phyloP scores from a whole-genome alignment of 1,284 basidiomycete genomes.

The Pulchroboletus neoregius region DNA sequence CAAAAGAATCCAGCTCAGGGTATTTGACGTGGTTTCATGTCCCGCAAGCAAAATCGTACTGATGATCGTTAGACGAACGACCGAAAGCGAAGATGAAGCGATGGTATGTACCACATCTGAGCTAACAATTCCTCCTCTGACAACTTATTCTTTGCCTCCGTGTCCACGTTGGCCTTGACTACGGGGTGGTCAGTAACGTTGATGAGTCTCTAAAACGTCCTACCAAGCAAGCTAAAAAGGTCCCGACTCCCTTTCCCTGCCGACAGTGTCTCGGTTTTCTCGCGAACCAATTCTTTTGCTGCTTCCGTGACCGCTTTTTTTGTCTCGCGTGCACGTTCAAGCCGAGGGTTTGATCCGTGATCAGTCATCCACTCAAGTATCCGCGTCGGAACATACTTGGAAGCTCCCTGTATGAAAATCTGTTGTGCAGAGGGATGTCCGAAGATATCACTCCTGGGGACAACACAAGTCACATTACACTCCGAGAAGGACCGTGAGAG shows the following conservation, averaged over 20 bases:
- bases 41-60: slow-evolving; percentile 44
- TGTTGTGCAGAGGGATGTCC: slow-evolving; percentile 21
- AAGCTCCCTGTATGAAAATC: slow-evolving; percentile 20
- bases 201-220: background rate
- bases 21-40: slow-evolving; percentile 51
- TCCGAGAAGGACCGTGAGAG: slow-evolving; percentile 16
- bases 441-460: slow-evolving; percentile 21
- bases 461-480: slow-evolving; percentile 5
- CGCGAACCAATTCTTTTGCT: slow-evolving; percentile 40
- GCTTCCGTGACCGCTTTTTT: slow-evolving; percentile 24
- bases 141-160: slow-evolving; percentile 44
- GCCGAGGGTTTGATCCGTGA: slow-evolving; percentile 35
- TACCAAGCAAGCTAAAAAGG: slow-evolving; percentile 43
- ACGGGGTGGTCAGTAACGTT: background rate
- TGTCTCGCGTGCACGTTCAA: slow-evolving; percentile 36
- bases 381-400: slow-evolving; percentile 20
- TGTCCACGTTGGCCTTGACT: slow-evolving; percentile 60
- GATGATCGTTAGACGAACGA: background rate
- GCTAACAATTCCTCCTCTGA: slow-evolving; percentile 49
- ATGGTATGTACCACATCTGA: slow-evolving; percentile 44
- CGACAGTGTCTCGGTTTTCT: slow-evolving; percentile 37
- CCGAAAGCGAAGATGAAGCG: too few relatives aligned
- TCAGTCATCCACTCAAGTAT: slow-evolving; percentile 39
- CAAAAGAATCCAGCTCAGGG: slow-evolving; percentile 40
- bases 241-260: slow-evolving; percentile 34